A percentile compares a stretch with the other conserved stretches of the same genome.
phyloP scores from a whole-genome alignment of 1,284 basidiomycete species.

The Golubevia sp. region DNA sequence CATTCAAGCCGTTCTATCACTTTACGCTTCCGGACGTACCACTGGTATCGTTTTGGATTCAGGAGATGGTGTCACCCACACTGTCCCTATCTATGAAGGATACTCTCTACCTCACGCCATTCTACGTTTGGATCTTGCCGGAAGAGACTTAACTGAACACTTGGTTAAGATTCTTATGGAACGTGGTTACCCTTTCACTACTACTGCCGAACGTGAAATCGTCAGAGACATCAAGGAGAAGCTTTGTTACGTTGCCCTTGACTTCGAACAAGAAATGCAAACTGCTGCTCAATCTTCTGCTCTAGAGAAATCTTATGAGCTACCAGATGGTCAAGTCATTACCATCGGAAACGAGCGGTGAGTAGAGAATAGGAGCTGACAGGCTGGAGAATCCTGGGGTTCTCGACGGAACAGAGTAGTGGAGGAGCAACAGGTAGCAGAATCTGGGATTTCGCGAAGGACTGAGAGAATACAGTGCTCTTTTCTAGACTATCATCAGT shows the following conservation, averaged over 20 bases:
- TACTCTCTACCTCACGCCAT: constrained; percentile 94
- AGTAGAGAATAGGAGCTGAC: constrained; percentile 6
- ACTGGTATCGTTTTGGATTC: constrained; percentile 94
- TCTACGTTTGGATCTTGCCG: constrained; percentile 89
- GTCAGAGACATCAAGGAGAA: constrained; percentile 99
- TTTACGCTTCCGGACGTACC: constrained; percentile 88
- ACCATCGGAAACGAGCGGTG: constrained; percentile 93
- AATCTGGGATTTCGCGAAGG: too few species aligned
- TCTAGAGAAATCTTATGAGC: constrained; percentile 92
- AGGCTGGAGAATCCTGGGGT: too few species aligned
- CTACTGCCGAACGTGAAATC: constrained; percentile 88
- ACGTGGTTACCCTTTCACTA: constrained; percentile 93
- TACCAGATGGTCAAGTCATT: constrained; percentile 95
- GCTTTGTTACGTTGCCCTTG: constrained; percentile 94
- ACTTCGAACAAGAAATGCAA: constrained; percentile 95
- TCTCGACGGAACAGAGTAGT: too few species aligned
- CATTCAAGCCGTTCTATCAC: constrained; percentile 88
- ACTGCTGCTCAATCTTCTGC: constrained; percentile 88
- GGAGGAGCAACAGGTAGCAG: too few species aligned
- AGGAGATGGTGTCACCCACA: constrained; percentile 91
- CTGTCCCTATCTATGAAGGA: constrained; percentile 92
- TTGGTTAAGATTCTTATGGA: constrained; percentile 91
- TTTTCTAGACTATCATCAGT: not conserved
- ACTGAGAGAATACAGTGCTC: too few species aligned
- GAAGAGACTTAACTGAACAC: constrained; percentile 88